Percentiles rank a stretch among this genome's conserved stretches.
Evolutionary conservation across 352 stramenopile species (phyloP).

Genomic region (Nothophytophthora sp.): DNA sequence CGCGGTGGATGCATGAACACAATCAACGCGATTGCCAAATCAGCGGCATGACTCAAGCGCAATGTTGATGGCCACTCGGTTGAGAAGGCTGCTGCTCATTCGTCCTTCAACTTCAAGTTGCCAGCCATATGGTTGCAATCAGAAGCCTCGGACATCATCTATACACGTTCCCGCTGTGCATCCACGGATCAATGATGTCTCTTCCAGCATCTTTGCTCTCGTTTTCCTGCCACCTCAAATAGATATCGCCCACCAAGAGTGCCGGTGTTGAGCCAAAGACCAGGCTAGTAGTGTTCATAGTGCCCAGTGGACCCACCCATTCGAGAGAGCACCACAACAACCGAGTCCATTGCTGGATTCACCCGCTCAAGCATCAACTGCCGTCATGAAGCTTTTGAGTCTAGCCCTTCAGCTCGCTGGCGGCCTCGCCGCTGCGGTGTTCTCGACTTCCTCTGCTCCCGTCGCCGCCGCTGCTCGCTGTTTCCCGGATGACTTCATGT

Average conservation of each 20-base stretch:
- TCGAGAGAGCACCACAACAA: no score
- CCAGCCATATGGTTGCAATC: not conserved
- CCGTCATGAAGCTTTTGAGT: slow-evolving; percentile 10
- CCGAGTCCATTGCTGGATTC: no score
- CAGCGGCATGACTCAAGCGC: no score
- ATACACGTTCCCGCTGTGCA: slow-evolving; percentile 8
- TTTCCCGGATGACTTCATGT: slow-evolving; percentile 68
- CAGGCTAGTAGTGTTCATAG: no score
- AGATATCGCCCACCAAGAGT: no score
- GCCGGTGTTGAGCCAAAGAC: no score
- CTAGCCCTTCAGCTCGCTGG: slow-evolving; percentile 3
- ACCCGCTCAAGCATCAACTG: no score
- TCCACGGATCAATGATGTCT: slow-evolving; percentile 26
- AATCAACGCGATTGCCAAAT: no score
- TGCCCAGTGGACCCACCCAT: no score
- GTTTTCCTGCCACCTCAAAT: no score
- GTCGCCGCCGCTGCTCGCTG: slow-evolving; percentile 17
- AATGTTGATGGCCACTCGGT: not conserved
- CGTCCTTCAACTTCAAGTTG: slow-evolving; percentile 6
- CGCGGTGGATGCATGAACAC: no score
- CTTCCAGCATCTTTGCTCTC: not conserved
- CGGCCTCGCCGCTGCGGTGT: slow-evolving; percentile 1
- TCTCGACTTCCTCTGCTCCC: not conserved
- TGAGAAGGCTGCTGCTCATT: not conserved
- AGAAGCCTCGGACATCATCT: not conserved